Base-by-base conservation (phyloP, 768 basidiomycete genomes). In the Boletus vinaceobasis region DNA sequence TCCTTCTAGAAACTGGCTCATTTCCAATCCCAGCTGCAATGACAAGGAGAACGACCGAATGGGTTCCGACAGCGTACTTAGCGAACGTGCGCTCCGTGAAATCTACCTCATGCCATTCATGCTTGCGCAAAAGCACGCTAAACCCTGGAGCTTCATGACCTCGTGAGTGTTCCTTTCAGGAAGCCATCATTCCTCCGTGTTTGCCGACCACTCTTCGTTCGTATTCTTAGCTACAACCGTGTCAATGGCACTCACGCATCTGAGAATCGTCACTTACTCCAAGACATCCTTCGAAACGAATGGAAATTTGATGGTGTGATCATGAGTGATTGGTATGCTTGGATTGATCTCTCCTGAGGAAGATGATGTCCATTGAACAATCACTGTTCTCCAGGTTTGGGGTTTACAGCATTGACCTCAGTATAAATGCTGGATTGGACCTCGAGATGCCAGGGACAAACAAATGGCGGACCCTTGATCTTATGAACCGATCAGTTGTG, bases 41-140 rank as follows among this genome's bases (percentile, higher is more conserved):
- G 90, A 93, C 73, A 90, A 90, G 69, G 89, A 92, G 66, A 79
- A 89, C 57, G 87, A 88, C 61, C 79, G 87, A 10, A 78, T 82
- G 70, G 86, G 71, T 27, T 88, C 83, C 59, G 74, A 83, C 63
- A 74, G 73, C 37, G 68, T 82, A 56, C 68, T 82, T 60, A 73
- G 74, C 52, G 76, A 77, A 59, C 74, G 80, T 31, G 79, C 80
- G 4, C 72, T 85, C 29, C 67, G 83, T n/a, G 83, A 84, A 63
- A 74, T 85, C 23, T 83, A 84, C 68, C 72, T 83, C 27, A 76
- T 79, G 72, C 83, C 82, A n/a, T 84, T 83, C 67, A 82, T 83
- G 77, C 73, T 84, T 33, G 76, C 77, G 4, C 73, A 78, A 65
- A 81, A 79, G 61, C 68, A 74, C 35, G 73, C 79, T 10, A 63